These are phyloP conservation scores for Trichosanthes cucumerina DNA, from an alignment of 306 rosid genomes.

Conservation along the genomic window DNA sequence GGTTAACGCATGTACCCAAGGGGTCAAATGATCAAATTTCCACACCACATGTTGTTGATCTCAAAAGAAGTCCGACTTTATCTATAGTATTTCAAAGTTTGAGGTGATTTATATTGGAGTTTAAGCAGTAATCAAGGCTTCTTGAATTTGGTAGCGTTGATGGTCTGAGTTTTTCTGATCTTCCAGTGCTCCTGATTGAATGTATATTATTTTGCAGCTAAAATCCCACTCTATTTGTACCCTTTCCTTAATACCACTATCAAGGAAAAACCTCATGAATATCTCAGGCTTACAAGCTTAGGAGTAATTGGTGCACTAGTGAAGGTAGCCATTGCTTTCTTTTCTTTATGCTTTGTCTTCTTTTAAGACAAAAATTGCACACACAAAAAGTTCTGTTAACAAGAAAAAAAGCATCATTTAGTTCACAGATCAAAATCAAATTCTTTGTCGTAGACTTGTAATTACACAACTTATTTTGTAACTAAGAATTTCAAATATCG, in stretches of 20 bases:
- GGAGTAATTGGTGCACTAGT: constrained; percentile 34
- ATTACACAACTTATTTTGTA: background rate
- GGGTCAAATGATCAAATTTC: no score
- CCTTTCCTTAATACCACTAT: constrained; percentile 25
- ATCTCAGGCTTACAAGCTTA: constrained; percentile 33
- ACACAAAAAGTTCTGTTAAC: background rate
- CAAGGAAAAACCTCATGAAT: constrained; percentile 23
- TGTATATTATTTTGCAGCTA: constrained; percentile 20
- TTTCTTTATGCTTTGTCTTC: background rate
- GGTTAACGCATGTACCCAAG: no score
- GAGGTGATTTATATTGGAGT: background rate
- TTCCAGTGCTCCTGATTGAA: background rate
- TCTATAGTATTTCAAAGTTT: background rate
- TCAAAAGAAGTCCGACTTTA: no score
- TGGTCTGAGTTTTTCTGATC: background rate
- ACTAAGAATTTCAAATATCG: background rate
- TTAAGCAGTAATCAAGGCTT: background rate
- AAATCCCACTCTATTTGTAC: constrained; percentile 23
- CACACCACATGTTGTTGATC: no score
- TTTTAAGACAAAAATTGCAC: background rate
- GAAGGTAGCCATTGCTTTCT: constrained; percentile 24
- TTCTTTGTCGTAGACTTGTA: background rate
- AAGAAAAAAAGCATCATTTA: background rate
- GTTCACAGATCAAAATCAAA: background rate
- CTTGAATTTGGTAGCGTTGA: background rate